Base-by-base conservation (phyloP, 768 basidiomycete genomes). In the Rubroboletus pulcherrimus region DNA sequence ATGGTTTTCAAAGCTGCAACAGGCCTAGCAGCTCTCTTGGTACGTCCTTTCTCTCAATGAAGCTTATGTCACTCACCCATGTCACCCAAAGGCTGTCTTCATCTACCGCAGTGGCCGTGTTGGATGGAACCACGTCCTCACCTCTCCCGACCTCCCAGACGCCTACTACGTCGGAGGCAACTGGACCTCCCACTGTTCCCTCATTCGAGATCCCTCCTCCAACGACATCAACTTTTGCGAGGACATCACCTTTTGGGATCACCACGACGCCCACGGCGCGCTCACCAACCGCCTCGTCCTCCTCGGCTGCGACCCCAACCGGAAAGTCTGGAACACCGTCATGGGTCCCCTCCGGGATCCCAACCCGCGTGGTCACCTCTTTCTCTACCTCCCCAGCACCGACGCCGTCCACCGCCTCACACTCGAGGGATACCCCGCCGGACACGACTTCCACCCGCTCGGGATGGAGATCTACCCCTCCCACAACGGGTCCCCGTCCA, bases 391-490 rank as follows among this genome's bases (percentile, higher is more conserved):
- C 54, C 60, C 65, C 7, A 30, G 29, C 7, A 63, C 59, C 9
- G 37, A 60, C 10, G 59, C 66, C 41, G 70, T 78, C 1, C 71
- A 73, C 24, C 78, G 74, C 12, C 60, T 87, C 35, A 58, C 71
- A 1, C 63, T 89, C 34, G 64, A 72, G 19, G 76, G 76, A 7
- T 89, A 83, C 61, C 89, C 87, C 1, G 55, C 68, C 14, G 63
- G 55, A 1, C 82, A 85, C 62, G 81, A 84, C 61, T 91, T 89
- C 62, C 89, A 90, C 61, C 88, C 89, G 0, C 77, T 91, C 3
- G 89, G 87, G 2, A 64, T 85, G 49, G 86, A 81, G 31, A 63
- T 82, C 2, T 82, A 77, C 63, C 83, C 81, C 5, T 84, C 82
- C 0, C 65, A 70, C 57, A 63, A 67, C 9, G 77, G 80, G 3